Base-by-base conservation (phyloP, 768 basidiomycete genomes). In the Daedaleopsis sinensis region DNA sequence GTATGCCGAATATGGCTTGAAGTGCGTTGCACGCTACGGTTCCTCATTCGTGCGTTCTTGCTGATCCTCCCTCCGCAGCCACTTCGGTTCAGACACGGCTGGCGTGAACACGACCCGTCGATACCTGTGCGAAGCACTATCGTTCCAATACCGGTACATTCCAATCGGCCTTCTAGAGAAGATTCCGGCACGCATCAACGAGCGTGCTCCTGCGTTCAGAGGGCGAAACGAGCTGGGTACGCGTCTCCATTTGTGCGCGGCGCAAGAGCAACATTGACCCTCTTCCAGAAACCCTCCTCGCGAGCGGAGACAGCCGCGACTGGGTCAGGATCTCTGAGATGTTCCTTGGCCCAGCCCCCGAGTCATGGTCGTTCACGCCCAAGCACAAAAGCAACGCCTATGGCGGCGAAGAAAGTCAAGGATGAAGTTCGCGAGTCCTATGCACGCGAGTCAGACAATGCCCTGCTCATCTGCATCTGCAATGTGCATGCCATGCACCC, bases 241-340 rank as follows among this genome's bases (percentile, higher is more conserved):
- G 13, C 21, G 1, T 1, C 52, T 52, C 32, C 67, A 35, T 52
- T 53, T 47, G 65, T 37, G 43, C 10, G 19, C 50, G 39, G 49
- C 55, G 7, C n/a, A 10, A 36, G 54, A 27, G 52, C 42, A 19
- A 19, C 7, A 32, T 32, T 6, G 10, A 21, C 3, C 13, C 4
- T 5, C 36, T 24, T 50, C 23, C 68, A 94, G 93, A 96, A 80
- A 93, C 92, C 0, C 78, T 96, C 7, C 79, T 96, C 6, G 86
- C 93, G 5, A 94, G 92, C 67, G 79, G 82, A 2, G 83, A 92
- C 69, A 89, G 90, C 70, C 78, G 80, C 42, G 93, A 96, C 70
- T 96, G 95, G 95, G 90, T 96, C 44, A 92, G 87, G 77, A 87
- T 99, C 49, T 91, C 91, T 1, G 93, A 96, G 76, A 95, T 96